Evolutionary conservation across 345 rosid species (phyloP).

Genomic region (Eucalyptus virginea): DNA sequence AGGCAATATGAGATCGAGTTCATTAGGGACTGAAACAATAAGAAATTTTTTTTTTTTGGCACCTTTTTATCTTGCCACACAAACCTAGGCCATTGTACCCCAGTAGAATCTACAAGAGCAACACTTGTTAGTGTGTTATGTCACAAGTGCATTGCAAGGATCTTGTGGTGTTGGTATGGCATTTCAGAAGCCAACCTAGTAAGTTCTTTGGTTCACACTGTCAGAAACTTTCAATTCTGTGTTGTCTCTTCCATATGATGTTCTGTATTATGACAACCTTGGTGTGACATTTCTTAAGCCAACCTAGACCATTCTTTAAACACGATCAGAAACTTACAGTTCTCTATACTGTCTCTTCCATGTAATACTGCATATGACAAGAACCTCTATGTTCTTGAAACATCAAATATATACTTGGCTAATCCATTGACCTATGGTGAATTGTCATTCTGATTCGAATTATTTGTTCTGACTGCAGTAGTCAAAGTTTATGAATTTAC

Average conservation of each 20-base stretch:
- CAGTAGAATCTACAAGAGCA: background rate
- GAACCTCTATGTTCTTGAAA: background rate
- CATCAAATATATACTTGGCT: background rate
- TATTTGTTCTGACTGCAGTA: background rate
- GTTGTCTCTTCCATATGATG: background rate
- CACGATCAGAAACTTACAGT: background rate
- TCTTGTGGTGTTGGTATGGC: background rate
- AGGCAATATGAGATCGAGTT: background rate
- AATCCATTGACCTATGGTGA: background rate
- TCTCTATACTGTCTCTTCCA: background rate
- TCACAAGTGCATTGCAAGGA: background rate
- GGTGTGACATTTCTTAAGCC: background rate
- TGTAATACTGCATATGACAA: background rate
- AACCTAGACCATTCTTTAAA: background rate
- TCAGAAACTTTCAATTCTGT: background rate
- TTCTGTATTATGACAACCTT: background rate
- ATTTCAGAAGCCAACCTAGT: background rate
- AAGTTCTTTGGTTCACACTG: background rate
- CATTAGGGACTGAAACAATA: background rate
- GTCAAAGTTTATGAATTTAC: background rate
- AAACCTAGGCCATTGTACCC: background rate
- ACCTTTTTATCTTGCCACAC: background rate
- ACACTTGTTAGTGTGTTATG: background rate
- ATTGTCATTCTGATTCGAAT: background rate
- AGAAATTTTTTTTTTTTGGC: background rate